Evolutionary conservation across 306 rosid species (phyloP).

Genomic region (Sicyos edulis): DNA sequence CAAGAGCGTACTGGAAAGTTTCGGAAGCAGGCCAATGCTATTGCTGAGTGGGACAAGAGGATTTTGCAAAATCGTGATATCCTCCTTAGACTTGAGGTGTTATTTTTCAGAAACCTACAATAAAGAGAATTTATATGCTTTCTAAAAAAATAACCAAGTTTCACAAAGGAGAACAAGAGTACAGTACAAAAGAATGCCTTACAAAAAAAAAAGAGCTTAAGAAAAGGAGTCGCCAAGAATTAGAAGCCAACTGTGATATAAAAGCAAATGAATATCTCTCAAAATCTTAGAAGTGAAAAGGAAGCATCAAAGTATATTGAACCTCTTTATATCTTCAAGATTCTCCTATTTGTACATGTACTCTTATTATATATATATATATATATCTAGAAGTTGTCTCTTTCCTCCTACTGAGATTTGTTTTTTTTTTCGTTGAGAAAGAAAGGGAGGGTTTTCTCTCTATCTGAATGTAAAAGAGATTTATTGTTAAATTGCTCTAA

Average conservation of each 20-base stretch:
- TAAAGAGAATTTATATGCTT: neutral
- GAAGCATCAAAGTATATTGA: neutral
- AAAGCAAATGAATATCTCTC: neutral
- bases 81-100: conserved; percentile 76
- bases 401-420: too few species aligned
- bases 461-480: neutral
- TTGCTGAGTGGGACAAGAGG: conserved; percentile 72
- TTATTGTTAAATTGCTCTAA: conserved; percentile 21
- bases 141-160: neutral
- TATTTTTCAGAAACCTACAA: neutral
- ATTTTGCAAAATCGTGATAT: conserved; percentile 86
- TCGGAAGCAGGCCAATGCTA: conserved; percentile 91
- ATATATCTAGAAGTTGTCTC: neutral
- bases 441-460: neutral
- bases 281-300: neutral
- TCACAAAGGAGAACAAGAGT: neutral
- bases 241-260: neutral
- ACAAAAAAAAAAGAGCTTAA: neutral
- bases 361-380: too few species aligned
- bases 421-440: too few species aligned
- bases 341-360: neutral
- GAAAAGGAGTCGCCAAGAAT: neutral
- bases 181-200: neutral
- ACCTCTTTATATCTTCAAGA: neutral
- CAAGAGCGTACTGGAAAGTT: conserved; percentile 94